Conservation (phyloP, 495 filamentous ascomycete species). For the Penicillium paxilli region DNA sequence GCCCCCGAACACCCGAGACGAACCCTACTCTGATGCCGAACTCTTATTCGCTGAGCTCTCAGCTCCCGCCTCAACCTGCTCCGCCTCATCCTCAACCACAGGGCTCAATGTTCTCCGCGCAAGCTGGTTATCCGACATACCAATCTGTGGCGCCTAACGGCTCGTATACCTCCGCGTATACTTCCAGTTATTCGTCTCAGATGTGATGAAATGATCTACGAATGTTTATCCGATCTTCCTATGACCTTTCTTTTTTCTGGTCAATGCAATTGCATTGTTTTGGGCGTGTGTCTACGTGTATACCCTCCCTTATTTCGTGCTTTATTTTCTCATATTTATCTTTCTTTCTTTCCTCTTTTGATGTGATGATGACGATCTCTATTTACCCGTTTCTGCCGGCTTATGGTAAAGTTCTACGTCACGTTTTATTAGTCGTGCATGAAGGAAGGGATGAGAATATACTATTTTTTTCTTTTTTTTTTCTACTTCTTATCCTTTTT, state of each 20-base stretch:
- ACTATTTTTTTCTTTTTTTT: conserved; percentile 11
- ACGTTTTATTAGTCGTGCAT: conserved; percentile 9
- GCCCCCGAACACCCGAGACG: conserved; percentile 20
- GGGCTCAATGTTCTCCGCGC: neutral
- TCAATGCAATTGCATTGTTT: conserved; percentile 8
- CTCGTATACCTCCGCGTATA: conserved; percentile 18
- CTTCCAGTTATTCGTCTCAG: conserved; percentile 20
- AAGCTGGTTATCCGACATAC: conserved; percentile 5
- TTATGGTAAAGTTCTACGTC: conserved; percentile 11
- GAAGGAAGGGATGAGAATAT: conserved; percentile 16
- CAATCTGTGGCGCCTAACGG: conserved; percentile 16
- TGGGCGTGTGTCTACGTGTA: conserved; percentile 14
- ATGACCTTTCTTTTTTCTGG: conserved; percentile 1
- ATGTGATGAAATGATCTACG: conserved; percentile 21
- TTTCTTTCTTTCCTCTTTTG: neutral
- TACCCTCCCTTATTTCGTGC: conserved; percentile 15
- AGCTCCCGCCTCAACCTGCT: conserved; percentile 13
- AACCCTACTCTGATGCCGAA: conserved; percentile 25
- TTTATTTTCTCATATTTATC: neutral
- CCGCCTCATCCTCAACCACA: conserved; percentile 15
- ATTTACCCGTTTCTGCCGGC: conserved; percentile 9
- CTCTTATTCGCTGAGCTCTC: conserved; percentile 21
- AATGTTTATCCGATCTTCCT: neutral
- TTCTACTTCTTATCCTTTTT: neutral
- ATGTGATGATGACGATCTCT: neutral